phyloP scores from a whole-genome alignment of 441 rosid genomes.

The Syzygium malaccense region DNA sequence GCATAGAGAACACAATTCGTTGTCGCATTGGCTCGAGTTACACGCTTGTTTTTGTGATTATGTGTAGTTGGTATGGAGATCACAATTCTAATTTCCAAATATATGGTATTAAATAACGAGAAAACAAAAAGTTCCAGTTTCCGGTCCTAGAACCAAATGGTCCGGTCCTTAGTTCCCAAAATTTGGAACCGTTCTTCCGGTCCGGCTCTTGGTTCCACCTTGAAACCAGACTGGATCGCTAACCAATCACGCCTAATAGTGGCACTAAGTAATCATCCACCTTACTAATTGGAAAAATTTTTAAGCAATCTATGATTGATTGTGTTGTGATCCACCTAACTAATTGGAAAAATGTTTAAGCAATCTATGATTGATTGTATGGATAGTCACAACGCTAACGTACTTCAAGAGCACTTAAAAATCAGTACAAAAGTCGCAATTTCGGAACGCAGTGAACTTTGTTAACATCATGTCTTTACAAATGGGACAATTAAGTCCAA shows the following conservation, averaged over 20 bases:
- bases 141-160: accelerated
- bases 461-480: not conserved
- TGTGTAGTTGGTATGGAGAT: too few relatives aligned
- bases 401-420: not conserved
- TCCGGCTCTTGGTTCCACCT: accelerated
- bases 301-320: not conserved
- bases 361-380: not conserved
- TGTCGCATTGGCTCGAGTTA: too few relatives aligned
- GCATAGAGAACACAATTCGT: too few relatives aligned
- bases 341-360: not conserved
- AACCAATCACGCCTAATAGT: not conserved
- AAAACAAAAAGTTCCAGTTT: too few relatives aligned
- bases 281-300: not conserved
- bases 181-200: accelerated
- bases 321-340: not conserved
- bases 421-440: not conserved
- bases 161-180: accelerated
- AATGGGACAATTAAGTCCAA: not conserved
- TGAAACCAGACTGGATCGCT: accelerated
- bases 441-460: not conserved
- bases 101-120: too few relatives aligned
- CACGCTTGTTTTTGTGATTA: too few relatives aligned
- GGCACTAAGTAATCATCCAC: not conserved
- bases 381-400: accelerated
- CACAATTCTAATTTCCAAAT: too few relatives aligned